Conservation (phyloP, 331 rosid species). For the Ulmus americana region DNA sequence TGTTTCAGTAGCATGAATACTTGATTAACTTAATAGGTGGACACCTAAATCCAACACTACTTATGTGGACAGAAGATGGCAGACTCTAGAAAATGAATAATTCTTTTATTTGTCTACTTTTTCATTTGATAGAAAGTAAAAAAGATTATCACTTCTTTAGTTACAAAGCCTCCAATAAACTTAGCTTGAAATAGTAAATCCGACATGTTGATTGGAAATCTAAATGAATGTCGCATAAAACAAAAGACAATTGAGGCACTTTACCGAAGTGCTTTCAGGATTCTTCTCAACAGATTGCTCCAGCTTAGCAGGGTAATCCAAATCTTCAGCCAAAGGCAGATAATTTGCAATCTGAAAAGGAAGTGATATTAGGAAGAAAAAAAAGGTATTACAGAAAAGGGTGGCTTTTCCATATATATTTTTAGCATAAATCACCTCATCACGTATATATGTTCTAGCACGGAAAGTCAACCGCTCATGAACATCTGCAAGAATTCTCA, state of each 20-base stretch:
- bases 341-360: constrained; percentile 76
- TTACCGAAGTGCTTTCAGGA: constrained; percentile 63
- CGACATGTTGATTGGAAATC: not conserved
- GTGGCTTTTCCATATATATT: constrained; percentile 17
- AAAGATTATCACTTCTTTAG: not conserved
- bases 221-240: not conserved
- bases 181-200: not conserved
- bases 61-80: no score
- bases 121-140: no score
- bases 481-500: constrained; percentile 93
- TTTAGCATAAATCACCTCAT: constrained; percentile 53
- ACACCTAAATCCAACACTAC: no score
- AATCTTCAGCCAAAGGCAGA: constrained; percentile 73
- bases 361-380: not conserved
- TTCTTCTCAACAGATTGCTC: constrained; percentile 48
- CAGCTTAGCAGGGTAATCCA: constrained; percentile 96
- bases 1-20: no score
- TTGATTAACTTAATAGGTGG: no score
- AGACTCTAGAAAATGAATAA: no score
- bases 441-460: constrained; percentile 87
- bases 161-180: not conserved
- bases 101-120: no score
- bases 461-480: constrained; percentile 95
- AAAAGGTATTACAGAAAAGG: not conserved
- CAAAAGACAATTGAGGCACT: constrained; percentile 3